Evolutionary conservation across 495 filamentous ascomycete genomes (phyloP).

Genomic region (Aspergillus leporis): DNA sequence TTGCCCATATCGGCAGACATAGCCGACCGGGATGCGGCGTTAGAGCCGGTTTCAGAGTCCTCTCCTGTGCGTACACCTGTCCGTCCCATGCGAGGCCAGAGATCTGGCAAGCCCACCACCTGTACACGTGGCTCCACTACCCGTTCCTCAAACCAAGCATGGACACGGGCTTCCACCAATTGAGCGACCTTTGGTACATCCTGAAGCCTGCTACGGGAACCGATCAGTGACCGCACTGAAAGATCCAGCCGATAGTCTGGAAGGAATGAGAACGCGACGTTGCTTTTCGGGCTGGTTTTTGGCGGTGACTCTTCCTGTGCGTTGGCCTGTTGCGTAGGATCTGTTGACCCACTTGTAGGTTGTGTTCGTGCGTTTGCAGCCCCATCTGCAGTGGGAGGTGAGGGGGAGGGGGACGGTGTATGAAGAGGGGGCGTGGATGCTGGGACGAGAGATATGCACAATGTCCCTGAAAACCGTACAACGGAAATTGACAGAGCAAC

Average conservation of each 20-base stretch:
- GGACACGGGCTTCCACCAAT: slow-evolving; percentile 84
- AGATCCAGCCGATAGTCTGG: slow-evolving; percentile 95
- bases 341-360: slow-evolving; percentile 16
- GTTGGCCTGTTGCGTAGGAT: slow-evolving; percentile 13
- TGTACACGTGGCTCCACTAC: slow-evolving; percentile 95
- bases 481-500: slow-evolving; percentile 89
- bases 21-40: slow-evolving; percentile 37
- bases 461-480: slow-evolving; percentile 89
- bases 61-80: slow-evolving; percentile 48
- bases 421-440: slow-evolving; percentile 44
- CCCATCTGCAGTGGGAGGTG: slow-evolving; percentile 24
- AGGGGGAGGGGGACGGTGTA: slow-evolving; percentile 35
- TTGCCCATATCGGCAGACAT: slow-evolving; percentile 31
- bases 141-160: slow-evolving; percentile 96
- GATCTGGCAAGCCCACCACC: slow-evolving; percentile 86
- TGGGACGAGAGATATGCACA: slow-evolving; percentile 90
- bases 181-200: slow-evolving; percentile 98
- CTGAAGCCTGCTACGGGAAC: slow-evolving; percentile 83
- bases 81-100: slow-evolving; percentile 81
- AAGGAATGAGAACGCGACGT: slow-evolving; percentile 90
- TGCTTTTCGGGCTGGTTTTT: slow-evolving; percentile 62
- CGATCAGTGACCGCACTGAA: slow-evolving; percentile 86
- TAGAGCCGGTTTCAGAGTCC: slow-evolving; percentile 44
- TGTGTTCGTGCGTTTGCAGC: slow-evolving; percentile 8
- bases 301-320: slow-evolving; percentile 18